A percentile compares a stretch with the other conserved stretches of the same genome.
These are phyloP conservation scores for Fremontodendron californicum DNA, from an alignment of 345 rosid species.

Conservation along the genomic window DNA sequence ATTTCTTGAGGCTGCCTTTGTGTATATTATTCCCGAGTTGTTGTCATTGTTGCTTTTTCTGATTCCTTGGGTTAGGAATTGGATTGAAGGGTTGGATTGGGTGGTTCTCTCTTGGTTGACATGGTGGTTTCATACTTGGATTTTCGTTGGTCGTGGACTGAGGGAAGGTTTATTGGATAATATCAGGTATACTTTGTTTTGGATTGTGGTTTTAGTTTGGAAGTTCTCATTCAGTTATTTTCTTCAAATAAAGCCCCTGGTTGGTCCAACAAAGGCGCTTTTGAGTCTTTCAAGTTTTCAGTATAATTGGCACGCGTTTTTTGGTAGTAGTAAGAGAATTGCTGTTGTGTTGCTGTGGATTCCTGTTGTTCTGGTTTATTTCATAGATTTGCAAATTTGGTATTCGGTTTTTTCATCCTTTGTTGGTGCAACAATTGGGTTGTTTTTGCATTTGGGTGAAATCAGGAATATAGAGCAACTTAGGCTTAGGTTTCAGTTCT, in stretches of 20 bases:
- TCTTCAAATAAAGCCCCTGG: constrained; percentile 76
- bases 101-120: constrained; percentile 50
- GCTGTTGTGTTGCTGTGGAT: constrained; percentile 63
- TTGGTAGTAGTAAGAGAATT: constrained; percentile 52
- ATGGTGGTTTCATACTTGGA: constrained; percentile 87
- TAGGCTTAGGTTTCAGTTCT: constrained; percentile 89
- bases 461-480: constrained; percentile 78
- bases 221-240: constrained; percentile 80
- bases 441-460: constrained; percentile 89
- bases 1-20: constrained; percentile 64
- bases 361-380: constrained; percentile 71
- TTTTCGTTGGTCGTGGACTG: constrained; percentile 83
- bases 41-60: constrained; percentile 63
- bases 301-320: constrained; percentile 76
- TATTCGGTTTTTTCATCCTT: constrained; percentile 70
- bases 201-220: constrained; percentile 54
- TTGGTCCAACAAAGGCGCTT: constrained; percentile 63
- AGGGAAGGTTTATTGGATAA: constrained; percentile 84
- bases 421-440: constrained; percentile 61
- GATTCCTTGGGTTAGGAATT: constrained; percentile 82
- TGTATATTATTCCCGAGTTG: constrained; percentile 69
- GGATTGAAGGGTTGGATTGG: constrained; percentile 68
- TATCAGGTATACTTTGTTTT: constrained; percentile 68
- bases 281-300: constrained; percentile 18
- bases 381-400: constrained; percentile 90